These are phyloP conservation scores for Podila horticola DNA, from an alignment of 192 early-diverging fungal species.

Conservation along the genomic window DNA sequence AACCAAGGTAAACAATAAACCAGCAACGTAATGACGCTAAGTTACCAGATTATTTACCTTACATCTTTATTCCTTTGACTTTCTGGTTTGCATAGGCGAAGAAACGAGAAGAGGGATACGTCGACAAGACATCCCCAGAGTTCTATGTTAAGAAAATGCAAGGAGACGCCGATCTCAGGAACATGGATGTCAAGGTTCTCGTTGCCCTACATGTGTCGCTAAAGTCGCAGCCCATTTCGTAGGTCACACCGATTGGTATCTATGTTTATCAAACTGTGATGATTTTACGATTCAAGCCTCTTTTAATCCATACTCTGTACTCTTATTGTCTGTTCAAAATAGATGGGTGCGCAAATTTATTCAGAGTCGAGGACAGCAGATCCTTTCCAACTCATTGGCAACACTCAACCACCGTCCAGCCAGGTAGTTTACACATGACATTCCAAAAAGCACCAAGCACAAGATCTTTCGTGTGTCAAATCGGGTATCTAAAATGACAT, in stretches of 20 bases:
- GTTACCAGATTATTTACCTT: background rate
- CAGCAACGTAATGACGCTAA: no score
- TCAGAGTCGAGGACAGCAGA: conserved; percentile 73
- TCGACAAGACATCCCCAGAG: conserved; percentile 63
- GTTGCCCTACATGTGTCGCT: conserved; percentile 64
- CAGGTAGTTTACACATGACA: conserved; percentile 38
- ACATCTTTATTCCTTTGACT: background rate
- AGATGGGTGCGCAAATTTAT: conserved; percentile 84
- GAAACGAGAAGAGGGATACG: conserved; percentile 30
- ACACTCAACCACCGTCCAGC: conserved; percentile 61
- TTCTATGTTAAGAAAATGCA: conserved; percentile 62
- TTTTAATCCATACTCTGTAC: background rate
- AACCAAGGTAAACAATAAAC: conserved; percentile 20
- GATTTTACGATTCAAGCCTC: background rate
- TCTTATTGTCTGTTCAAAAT: background rate
- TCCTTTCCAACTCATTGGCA: conserved; percentile 71
- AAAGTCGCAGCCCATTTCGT: conserved; percentile 66
- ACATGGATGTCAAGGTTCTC: conserved; percentile 57
- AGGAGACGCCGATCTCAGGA: conserved; percentile 56
- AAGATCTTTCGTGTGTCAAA: background rate
- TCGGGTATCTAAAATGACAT: background rate
- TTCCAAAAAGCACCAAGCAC: no score
- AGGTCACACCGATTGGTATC: background rate
- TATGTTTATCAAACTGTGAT: no score
- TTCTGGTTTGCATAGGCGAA: conserved; percentile 16